Evolutionary conservation across 441 rosid genomes (phyloP), one percentile per base, ranked within the genome.

Genomic region (Metrosideros polymorpha): DNA sequence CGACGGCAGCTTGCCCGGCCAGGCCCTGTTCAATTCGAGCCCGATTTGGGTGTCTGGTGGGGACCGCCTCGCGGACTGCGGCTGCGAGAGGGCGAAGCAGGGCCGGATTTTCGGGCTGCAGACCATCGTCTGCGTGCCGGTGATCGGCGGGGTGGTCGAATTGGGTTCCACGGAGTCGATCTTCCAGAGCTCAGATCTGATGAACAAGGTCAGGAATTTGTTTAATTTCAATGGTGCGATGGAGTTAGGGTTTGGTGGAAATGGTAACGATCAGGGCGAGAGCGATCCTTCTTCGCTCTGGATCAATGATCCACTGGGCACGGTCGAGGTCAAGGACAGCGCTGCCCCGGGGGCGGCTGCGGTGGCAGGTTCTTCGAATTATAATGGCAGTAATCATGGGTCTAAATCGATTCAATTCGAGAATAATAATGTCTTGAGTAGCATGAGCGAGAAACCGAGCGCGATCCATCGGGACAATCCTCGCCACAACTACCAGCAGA

Each of bases 71-170:
- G 91, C 88, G 51, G 87, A 85, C 27, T 95, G 98, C 84, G 87
- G 90, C 27, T 97, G 99, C 87, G 98, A 97, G 43, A 87, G 99
- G 82, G 96, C 96, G 0, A 87, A 92, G 83, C 98, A 96, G 76
- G 99, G 95, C 15, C 95, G 96, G 84, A 86, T 93, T 32, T 95
- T 93, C 75, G 99, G 99, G 76, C 89, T 97, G 83, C 94, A 94
- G 90, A 96, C 98, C 39, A 83, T 98, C 89, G 99, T 95, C 39
- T 98, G 98, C 77, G 91, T 98, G 39, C 97, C 99, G 29, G 90
- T 96, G 42, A 92, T 92, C 2, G 96, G 93, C 90, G 99, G 99
- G 25, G 99, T 97, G 27, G 98, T 97, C 13, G 99, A 97, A 89
- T 87, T 97, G 76, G 99, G 99, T 10, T 95, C 99, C 2, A 93